Evolutionary conservation across 768 basidiomycete species (phyloP), one percentile per base, ranked within the genome.

Genomic region (Boletus rex-veris): DNA sequence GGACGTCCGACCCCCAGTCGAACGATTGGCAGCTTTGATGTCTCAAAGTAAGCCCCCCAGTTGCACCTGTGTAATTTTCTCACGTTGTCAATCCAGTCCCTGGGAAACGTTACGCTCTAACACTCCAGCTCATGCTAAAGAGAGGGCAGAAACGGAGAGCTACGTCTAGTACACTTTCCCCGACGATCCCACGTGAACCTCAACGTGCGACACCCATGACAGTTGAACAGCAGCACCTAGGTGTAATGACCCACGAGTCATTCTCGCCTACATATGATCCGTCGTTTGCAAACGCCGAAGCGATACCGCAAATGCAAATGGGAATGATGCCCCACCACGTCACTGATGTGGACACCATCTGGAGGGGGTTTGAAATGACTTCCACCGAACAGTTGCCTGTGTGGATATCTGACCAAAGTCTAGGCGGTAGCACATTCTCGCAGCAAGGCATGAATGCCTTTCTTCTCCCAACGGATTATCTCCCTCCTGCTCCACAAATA

Each of bases 41-140:
- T 82, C 88, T 2, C 82, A 86, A 68, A 87, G 93, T 95, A 67
- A 63, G 84, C 70, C 28, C 28, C 21, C 48, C 37, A 45, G 41
- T 43, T 50, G 39, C 19, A 7, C 40, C 19, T 2, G 47, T 39
- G 42, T 35, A 31, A 40, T 42, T 42, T 48, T 48, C 58, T 58
- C 50, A 58, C 50, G 42, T 35, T n/a, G n/a, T 53, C 19, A 9
- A 43, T 37, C 5, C 63, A 94, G 93, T 95, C 54, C 93, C 94
- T 21, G 95, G 92, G 12, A 92, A 92, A 64, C 85, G 94, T 50
- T 98, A 97, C 61, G 94, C 94, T 9, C 71, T 92, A 36, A 95
- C 92, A 5, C 76, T 98, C 18, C 89, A 92, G 58, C 74, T 95
- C 39, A 96, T 96, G 87, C 69, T 97, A 49, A 92, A 92, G 71